These are phyloP conservation scores for Phytophthora pinifolia DNA, from an alignment of 352 stramenopile species.

Conservation along the genomic window DNA sequence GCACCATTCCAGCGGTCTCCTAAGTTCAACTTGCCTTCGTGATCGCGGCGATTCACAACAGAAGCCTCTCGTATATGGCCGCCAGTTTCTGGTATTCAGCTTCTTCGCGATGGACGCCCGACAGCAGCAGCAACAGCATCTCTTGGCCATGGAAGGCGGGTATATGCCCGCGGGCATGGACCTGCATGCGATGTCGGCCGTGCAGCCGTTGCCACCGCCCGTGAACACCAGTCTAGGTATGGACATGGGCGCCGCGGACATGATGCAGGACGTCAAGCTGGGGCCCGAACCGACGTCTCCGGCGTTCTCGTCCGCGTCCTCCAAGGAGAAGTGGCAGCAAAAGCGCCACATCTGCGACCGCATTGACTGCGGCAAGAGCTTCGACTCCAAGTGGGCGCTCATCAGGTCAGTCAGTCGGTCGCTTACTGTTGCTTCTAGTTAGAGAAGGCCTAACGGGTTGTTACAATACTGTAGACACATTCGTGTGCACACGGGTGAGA, in stretches of 20 bases:
- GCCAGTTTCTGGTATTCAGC: no score
- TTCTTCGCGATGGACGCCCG: conserved; percentile 23
- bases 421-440: background rate
- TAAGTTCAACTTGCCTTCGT: conserved; percentile 39
- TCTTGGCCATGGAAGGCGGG: conserved; percentile 11
- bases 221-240: conserved; percentile 19
- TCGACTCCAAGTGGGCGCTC: conserved; percentile 85
- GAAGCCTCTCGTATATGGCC: background rate
- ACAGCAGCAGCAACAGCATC: conserved; percentile 21
- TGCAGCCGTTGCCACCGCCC: conserved; percentile 20
- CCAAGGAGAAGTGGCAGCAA: conserved; percentile 61
- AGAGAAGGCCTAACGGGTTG: conserved; percentile 13
- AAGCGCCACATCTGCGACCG: conserved; percentile 77
- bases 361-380: conserved; percentile 75
- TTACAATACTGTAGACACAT: conserved; percentile 58
- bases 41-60: conserved; percentile 31
- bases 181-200: conserved; percentile 16
- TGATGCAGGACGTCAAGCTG: conserved; percentile 11
- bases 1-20: background rate
- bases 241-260: conserved; percentile 20
- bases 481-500: conserved; percentile 87
- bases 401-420: conserved; percentile 49
- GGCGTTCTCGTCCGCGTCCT: conserved; percentile 40
- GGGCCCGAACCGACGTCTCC: conserved; percentile 25
- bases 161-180: conserved; percentile 24